phyloP scores from a whole-genome alignment of 2,329 filamentous ascomycete species.

The Cordyceps militaris region DNA sequence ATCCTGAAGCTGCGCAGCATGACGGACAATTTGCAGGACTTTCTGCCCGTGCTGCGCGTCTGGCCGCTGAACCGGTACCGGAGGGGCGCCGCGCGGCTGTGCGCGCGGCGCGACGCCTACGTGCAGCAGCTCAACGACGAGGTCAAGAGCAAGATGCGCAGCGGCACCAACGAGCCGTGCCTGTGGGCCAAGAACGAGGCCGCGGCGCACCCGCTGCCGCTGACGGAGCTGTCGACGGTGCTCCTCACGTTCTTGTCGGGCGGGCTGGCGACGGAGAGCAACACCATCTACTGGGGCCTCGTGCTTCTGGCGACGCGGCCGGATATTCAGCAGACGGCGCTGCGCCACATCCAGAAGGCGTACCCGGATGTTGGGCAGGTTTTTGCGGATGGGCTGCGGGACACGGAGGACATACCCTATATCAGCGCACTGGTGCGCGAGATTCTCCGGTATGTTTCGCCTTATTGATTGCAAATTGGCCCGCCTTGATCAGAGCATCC shows the following conservation, averaged over 20 bases:
- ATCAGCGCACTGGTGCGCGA: conserved; percentile 6
- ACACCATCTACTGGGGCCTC: conserved; percentile 1
- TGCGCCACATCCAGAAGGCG: neutral
- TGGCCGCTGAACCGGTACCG: conserved; percentile 3
- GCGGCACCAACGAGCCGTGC: neutral
- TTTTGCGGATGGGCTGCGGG: neutral
- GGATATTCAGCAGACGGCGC: neutral
- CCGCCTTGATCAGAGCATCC: neutral
- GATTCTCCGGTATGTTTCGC: neutral
- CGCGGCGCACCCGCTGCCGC: neutral
- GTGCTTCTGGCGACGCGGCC: neutral
- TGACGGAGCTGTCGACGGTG: neutral
- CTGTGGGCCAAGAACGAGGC: conserved; percentile 1
- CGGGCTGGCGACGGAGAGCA: conserved; percentile 3
- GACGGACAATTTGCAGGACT: conserved; percentile 7
- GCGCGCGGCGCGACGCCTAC: conserved; percentile 6
- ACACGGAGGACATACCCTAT: neutral
- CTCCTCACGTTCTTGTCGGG: conserved; percentile 4
- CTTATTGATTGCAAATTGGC: neutral
- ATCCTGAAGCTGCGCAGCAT: conserved; percentile 7
- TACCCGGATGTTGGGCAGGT: neutral
- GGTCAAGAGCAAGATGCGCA: neutral
- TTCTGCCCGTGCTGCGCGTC: neutral
- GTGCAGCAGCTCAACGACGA: conserved; percentile 1
- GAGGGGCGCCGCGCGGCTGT: neutral